phyloP scores from a whole-genome alignment of 371 early-diverging fungal genomes.

The Mortierella polycephala region DNA sequence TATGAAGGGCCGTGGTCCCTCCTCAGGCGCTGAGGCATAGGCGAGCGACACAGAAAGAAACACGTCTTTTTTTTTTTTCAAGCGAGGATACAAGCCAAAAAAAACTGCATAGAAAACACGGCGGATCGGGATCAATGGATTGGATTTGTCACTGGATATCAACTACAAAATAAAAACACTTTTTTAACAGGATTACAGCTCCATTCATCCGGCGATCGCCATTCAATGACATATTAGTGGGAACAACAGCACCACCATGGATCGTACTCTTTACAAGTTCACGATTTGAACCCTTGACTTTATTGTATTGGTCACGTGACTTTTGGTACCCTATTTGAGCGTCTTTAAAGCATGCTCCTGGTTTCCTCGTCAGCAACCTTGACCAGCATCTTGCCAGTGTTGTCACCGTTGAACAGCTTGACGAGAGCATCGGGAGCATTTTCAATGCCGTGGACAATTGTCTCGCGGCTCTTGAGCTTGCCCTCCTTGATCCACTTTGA shows the following conservation, averaged over 20 bases:
- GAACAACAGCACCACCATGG: no score
- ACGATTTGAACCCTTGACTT: no score
- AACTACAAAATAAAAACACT: no score
- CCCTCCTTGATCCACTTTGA: slow-evolving; percentile 73
- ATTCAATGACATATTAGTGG: no score
- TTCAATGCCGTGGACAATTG: slow-evolving; percentile 82
- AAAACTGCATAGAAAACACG: slow-evolving; percentile 1
- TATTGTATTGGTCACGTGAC: no score
- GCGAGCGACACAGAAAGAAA: neutral
- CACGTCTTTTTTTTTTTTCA: neutral
- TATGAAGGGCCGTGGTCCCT: slow-evolving; percentile 53
- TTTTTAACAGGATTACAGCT: no score
- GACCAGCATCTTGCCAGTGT: slow-evolving; percentile 88
- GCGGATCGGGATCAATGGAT: no score
- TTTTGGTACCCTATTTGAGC: neutral
- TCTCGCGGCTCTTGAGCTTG: slow-evolving; percentile 73
- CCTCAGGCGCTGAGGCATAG: slow-evolving; percentile 32
- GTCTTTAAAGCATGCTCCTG: slow-evolving; percentile 30
- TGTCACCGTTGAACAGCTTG: slow-evolving; percentile 81
- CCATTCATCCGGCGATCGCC: no score
- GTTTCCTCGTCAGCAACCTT: slow-evolving; percentile 64
- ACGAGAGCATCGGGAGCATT: slow-evolving; percentile 81
- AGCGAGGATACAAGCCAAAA: slow-evolving; percentile 5
- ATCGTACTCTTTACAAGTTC: no score
- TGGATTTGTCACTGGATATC: no score